A percentile compares a stretch with the other conserved stretches of the same genome.
Conservation (phyloP, 2,329 filamentous ascomycete genomes). For the Orbilia javanica region DNA sequence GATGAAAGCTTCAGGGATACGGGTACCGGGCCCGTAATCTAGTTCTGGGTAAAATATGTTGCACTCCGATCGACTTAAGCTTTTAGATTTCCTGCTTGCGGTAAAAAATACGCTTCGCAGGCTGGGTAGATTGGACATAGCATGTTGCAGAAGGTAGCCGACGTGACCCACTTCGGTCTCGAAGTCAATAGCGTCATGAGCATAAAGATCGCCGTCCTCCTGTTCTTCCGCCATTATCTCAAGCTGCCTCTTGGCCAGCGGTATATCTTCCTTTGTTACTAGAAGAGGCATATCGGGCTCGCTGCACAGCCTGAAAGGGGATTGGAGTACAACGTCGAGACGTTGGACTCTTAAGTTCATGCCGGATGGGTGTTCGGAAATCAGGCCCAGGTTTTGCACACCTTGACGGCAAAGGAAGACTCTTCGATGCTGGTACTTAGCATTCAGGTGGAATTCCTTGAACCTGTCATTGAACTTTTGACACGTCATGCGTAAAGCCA, state of each 20-base stretch:
- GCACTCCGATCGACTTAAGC: neutral
- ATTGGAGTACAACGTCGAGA: neutral
- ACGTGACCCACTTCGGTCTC: too few species aligned
- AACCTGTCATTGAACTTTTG: neutral
- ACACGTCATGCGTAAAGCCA: constrained; percentile 33
- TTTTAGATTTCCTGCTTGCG: neutral
- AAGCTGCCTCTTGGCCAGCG: too few species aligned
- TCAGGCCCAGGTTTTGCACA: constrained; percentile 17
- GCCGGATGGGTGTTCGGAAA: constrained; percentile 12
- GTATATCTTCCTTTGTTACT: too few species aligned
- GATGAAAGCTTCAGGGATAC: neutral
- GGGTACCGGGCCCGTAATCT: neutral
- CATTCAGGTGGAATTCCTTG: constrained; percentile 11
- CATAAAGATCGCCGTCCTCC: too few species aligned
- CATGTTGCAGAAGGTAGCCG: too few species aligned
- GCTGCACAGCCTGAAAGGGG: neutral
- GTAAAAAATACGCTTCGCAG: neutral
- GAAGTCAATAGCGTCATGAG: too few species aligned
- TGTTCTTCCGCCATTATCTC: too few species aligned
- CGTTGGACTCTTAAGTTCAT: constrained; percentile 8
- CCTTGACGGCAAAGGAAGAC: neutral
- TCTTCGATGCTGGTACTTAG: neutral
- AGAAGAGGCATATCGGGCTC: too few species aligned
- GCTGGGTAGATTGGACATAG: constrained; percentile 10
- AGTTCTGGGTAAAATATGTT: constrained; percentile 25